These are phyloP conservation scores for Tothia fuscella DNA, from an alignment of 2,329 filamentous ascomycete genomes.

Conservation along the genomic window DNA sequence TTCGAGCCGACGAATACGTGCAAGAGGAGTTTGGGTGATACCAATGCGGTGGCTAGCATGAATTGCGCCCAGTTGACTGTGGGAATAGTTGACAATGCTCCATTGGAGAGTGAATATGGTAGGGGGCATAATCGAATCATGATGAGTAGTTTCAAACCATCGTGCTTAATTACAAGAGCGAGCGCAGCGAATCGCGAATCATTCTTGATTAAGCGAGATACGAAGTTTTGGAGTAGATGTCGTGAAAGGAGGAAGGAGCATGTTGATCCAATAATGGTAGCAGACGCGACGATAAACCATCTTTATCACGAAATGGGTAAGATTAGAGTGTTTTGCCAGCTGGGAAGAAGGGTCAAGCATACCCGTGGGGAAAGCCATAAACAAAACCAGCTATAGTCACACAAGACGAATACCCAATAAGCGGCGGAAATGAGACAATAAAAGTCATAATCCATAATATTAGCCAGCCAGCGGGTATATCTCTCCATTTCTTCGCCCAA, in stretches of 20 bases:
- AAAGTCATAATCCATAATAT: constrained; percentile 69
- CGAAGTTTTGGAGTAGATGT: constrained; percentile 65
- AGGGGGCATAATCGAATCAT: constrained; percentile 89
- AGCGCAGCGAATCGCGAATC: constrained; percentile 85
- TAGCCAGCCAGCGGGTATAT: constrained; percentile 56
- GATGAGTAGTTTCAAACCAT: constrained; percentile 76
- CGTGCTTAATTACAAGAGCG: constrained; percentile 74
- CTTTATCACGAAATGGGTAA: constrained; percentile 34
- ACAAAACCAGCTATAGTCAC: constrained; percentile 59
- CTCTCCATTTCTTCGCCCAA: constrained; percentile 64
- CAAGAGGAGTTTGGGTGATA: constrained; percentile 77
- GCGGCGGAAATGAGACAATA: constrained; percentile 68
- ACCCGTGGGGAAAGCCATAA: constrained; percentile 60
- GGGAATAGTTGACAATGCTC: constrained; percentile 85
- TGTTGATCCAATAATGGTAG: constrained; percentile 66
- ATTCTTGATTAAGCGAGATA: constrained; percentile 65
- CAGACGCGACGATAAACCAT: constrained; percentile 72
- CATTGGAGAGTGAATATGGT: constrained; percentile 87
- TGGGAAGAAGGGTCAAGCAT: constrained; percentile 25
- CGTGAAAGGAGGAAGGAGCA: constrained; percentile 70
- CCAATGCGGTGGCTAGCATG: constrained; percentile 67
- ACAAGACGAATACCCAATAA: constrained; percentile 77
- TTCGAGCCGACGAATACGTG: constrained; percentile 86
- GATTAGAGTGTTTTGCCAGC: neutral
- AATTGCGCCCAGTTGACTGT: constrained; percentile 69